A percentile compares a stretch with the other conserved stretches of the same genome.
Conservation (phyloP, 306 rosid species). For the Glycine soja region DNA sequence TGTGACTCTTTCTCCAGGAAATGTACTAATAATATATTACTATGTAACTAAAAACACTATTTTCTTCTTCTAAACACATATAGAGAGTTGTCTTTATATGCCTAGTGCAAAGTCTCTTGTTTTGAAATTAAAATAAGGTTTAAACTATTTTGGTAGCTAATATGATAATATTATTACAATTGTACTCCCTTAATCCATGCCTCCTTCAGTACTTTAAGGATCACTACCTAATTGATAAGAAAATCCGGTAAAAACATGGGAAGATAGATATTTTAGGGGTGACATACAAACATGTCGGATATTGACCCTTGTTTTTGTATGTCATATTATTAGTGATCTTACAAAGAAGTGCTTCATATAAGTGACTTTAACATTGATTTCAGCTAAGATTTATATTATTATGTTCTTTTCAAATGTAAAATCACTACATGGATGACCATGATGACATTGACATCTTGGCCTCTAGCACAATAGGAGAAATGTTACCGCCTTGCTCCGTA, state of each 20-base stretch:
- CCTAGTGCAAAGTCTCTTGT: constrained; percentile 40
- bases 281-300: constrained; percentile 1
- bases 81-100: constrained; percentile 36
- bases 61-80: constrained; percentile 32
- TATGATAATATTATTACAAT: background rate
- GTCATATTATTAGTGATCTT: constrained; percentile 30
- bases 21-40: background rate
- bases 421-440: too few species aligned
- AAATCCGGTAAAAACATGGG: constrained; percentile 27
- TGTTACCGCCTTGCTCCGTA: too few species aligned
- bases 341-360: background rate
- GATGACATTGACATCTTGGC: too few species aligned
- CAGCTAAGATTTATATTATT: too few species aligned
- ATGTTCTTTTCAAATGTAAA: too few species aligned
- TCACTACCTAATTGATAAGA: background rate
- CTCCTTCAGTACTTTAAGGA: constrained; percentile 44
- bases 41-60: constrained; percentile 31
- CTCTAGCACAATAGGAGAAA: too few species aligned
- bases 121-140: constrained; percentile 35
- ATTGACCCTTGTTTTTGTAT: constrained; percentile 41
- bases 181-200: background rate
- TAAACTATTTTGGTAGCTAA: constrained; percentile 22
- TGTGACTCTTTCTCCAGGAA: constrained; percentile 34
- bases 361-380: too few species aligned
- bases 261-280: constrained; percentile 36